Evolutionary conservation across 2,329 filamentous ascomycete genomes (phyloP).

Genomic region (Diaporthe longicolla): DNA sequence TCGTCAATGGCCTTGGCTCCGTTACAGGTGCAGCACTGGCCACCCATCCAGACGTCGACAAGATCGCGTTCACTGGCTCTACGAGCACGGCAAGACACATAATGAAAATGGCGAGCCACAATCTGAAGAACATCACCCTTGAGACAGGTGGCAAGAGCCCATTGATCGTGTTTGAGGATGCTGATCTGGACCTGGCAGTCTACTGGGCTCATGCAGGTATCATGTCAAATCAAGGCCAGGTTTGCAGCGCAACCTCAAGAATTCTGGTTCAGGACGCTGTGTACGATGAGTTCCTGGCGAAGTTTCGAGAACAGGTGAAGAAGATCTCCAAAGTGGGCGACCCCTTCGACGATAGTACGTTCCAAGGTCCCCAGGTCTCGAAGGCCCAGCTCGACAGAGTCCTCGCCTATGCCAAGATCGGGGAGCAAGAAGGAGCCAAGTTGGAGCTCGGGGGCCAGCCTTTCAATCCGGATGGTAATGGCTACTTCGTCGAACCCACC

Average conservation of each 20-base stretch:
- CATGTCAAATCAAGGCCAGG: conserved; percentile 72
- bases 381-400: conserved; percentile 77
- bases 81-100: conserved; percentile 78
- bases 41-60: conserved; percentile 74
- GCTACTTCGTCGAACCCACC: conserved; percentile 54
- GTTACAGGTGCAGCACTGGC: conserved; percentile 76
- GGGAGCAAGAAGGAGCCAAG: conserved; percentile 75
- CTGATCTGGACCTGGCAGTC: conserved; percentile 74
- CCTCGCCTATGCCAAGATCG: conserved; percentile 75
- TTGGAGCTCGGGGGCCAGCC: conserved; percentile 72
- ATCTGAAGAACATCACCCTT: conserved; percentile 72
- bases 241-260: conserved; percentile 72
- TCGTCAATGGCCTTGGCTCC: conserved; percentile 77
- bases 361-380: conserved; percentile 79
- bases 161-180: conserved; percentile 72
- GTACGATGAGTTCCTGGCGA: conserved; percentile 72
- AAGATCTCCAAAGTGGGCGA: conserved; percentile 74
- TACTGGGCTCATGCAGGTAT: conserved; percentile 63
- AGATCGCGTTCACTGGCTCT: conserved; percentile 80
- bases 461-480: conserved; percentile 65
- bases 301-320: conserved; percentile 71
- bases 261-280: conserved; percentile 71
- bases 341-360: conserved; percentile 75
- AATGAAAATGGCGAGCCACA: conserved; percentile 78
- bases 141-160: conserved; percentile 75